Base-by-base conservation (phyloP, 495 filamentous ascomycete species). In the Penicillium bialowiezense region DNA sequence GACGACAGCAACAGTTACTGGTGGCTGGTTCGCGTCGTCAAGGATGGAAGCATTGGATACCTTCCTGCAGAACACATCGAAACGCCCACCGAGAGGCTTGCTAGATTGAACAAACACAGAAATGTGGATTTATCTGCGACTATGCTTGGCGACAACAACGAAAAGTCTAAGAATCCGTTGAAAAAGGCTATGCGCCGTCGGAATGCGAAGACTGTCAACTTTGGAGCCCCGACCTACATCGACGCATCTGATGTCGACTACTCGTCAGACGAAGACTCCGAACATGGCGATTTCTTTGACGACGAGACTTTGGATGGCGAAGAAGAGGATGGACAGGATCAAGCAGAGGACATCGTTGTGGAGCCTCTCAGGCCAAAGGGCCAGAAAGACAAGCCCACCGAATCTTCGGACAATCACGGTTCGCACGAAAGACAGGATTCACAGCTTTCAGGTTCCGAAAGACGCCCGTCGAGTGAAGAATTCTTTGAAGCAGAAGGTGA, bases 1-100 rank as follows among this genome's bases (percentile, higher is more conserved):
- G 93, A 97, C 64, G 93, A 99, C 59, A 96, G 90, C 65, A 99
- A 99, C 73, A 96, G 91, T 67, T 99, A 99, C 65, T 99, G 93
- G 93, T 99, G 93, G 93, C 81, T 99, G 32, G 93, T 99, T 12
- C 80, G 92, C 43, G 89, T 99, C 15, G 91, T 96, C 10, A 96
- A 97, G 68, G 95, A 97, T 67, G 90, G 85, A 61, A 97, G 90
- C 61, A 97, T 98, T 67, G 93, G 92, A 28, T 99, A 99, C 60
- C 73, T 99, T 32, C 93, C 93, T 29, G 93, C 93, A 6, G 93
- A 99, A 61, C 93, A 99, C 64, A 99, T 99, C 56, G 93, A 99
- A 67, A 99, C 95, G 7, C 95, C 95, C 6, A 96, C 92, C 10
- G 93, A 99, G 68, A 79, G 93, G 63, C 67, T 99, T 35, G 93